Conservation (phyloP, 1,284 basidiomycete species). For the Tilletia horrida region DNA sequence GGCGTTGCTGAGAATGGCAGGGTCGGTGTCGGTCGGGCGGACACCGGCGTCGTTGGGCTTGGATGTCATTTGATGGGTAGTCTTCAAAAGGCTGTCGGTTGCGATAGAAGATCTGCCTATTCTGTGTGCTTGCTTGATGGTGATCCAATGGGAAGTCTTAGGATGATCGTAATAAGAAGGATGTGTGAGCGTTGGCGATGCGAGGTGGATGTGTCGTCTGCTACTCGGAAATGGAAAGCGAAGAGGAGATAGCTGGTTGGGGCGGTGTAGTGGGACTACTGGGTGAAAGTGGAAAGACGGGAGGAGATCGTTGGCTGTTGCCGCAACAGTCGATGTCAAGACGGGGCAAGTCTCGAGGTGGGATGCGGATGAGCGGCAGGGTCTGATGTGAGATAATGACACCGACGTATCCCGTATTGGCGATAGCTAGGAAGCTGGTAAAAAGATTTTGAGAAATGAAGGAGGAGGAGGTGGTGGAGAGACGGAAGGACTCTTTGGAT, state of each 20-base stretch:
- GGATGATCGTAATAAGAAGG: neutral
- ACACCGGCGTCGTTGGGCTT: neutral
- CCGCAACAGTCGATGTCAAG: no score
- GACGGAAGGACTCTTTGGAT: neutral
- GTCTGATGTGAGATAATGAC: no score
- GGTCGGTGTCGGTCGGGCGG: neutral
- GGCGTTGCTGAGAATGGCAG: conserved; percentile 9
- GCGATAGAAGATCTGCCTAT: neutral
- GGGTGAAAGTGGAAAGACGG: no score
- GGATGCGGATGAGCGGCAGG: no score
- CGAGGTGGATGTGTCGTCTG: no score
- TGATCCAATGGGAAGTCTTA: neutral
- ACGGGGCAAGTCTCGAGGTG: no score
- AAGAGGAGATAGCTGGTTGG: no score
- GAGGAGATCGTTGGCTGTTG: no score
- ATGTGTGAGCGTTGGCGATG: neutral
- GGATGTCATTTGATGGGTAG: neutral
- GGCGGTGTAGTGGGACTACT: no score
- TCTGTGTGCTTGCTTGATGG: neutral
- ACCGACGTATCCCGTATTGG: neutral
- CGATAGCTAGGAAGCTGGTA: neutral
- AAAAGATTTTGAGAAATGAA: neutral
- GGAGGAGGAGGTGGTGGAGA: neutral
- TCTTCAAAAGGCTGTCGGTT: neutral
- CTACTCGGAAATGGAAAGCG: no score